Base-by-base conservation (phyloP, 75 land plant genomes). In the Picea glauca region DNA sequence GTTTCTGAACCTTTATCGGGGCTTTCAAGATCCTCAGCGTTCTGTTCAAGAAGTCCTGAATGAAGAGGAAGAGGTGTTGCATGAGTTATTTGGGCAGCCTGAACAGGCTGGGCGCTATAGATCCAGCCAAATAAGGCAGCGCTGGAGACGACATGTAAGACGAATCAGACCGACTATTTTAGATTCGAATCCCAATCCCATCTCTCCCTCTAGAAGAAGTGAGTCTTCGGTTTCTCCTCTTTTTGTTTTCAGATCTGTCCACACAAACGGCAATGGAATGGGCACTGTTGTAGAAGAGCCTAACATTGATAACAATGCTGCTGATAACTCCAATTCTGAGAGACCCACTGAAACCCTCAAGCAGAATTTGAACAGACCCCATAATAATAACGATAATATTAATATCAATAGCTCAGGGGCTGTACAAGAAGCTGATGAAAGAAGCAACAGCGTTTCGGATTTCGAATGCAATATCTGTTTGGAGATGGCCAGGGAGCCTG, bases 401-500 rank as follows among this genome's bases (percentile, higher is more conserved):
- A 8, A 50, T 9, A 9, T 50, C 1, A 50, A 50, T 50, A 72
- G 33, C 9, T 50, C 56, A 50, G 33, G 56, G 15, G 50, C 13
- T 70, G 58, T 20, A 31, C 13, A 43, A 9, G 14, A 68, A 40
- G 33, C 5, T 0, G 13, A 67, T 68, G 54, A 64, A 62, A 70
- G 40, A 12, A 26, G 30, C 32, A 72, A 32, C 2, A 30, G 9
- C 13, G 76, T 31, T 43, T 43, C 76, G 32, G 54, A 83, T 72
- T 92, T 86, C 59, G 93, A 87, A 58, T 92, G 94, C 77, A 92
- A 92, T 76, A 88, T 90, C n/a, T 92, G 94, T 78, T 78, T 90
- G 23, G 88, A 88, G 3, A 70, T 86, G 65, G 85, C 90, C 2
- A 82, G 54, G 59, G 91, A 90, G 38, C 93, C 94, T 43, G 85